Percentiles rank a stretch among this genome's conserved stretches.
These are phyloP conservation scores for Penicillium maclennaniae DNA, from an alignment of 495 filamentous ascomycete genomes.

Conservation along the genomic window DNA sequence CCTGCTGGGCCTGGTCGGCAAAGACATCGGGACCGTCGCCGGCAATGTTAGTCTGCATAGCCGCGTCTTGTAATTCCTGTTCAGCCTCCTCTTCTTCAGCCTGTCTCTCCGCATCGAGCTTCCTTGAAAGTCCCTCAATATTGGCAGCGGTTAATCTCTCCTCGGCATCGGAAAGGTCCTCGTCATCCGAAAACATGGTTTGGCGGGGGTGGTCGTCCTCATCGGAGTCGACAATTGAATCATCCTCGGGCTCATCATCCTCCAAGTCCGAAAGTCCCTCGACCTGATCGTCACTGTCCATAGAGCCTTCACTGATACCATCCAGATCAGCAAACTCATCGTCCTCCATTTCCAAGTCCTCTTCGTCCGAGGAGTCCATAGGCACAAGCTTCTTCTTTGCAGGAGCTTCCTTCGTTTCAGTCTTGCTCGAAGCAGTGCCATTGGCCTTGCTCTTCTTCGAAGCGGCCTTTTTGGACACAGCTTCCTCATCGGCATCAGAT, in stretches of 20 bases:
- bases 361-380: slow-evolving; percentile 43
- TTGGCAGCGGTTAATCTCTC: slow-evolving; percentile 94
- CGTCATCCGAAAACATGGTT: slow-evolving; percentile 91
- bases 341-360: slow-evolving; percentile 37
- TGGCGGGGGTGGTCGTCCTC: slow-evolving; percentile 53
- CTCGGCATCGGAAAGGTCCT: slow-evolving; percentile 83
- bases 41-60: slow-evolving; percentile 91
- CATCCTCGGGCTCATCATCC: slow-evolving; percentile 43
- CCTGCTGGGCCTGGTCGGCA: slow-evolving; percentile 53
- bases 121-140: slow-evolving; percentile 83
- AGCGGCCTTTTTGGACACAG: slow-evolving; percentile 25
- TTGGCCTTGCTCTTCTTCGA: slow-evolving; percentile 49
- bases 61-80: slow-evolving; percentile 70
- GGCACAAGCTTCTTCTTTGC: slow-evolving; percentile 40
- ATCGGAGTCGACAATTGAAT: slow-evolving; percentile 73
- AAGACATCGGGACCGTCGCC: slow-evolving; percentile 74
- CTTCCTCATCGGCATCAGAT: slow-evolving; percentile 39
- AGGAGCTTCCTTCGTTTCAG: slow-evolving; percentile 35
- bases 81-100: slow-evolving; percentile 66
- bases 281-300: slow-evolving; percentile 51
- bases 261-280: slow-evolving; percentile 47
- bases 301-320: slow-evolving; percentile 43
- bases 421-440: slow-evolving; percentile 25
- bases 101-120: slow-evolving; percentile 67
- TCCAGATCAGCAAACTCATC: slow-evolving; percentile 55